Evolutionary conservation across 768 basidiomycete genomes (phyloP).

Genomic region (Pilatotrama ljubarskyi): DNA sequence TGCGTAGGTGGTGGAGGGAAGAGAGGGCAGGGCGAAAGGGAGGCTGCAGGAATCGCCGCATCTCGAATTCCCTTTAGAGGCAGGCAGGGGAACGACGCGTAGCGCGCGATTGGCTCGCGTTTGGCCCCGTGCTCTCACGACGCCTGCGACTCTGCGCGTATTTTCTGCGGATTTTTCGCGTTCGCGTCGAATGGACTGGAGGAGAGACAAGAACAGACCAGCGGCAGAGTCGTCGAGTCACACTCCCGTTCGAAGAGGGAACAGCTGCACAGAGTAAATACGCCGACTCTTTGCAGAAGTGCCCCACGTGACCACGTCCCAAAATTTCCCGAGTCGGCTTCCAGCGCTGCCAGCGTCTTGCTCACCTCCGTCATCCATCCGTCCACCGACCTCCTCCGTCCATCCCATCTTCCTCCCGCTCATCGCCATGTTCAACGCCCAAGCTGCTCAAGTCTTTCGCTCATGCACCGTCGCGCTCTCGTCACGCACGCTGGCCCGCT

Average conservation of each 20-base stretch:
- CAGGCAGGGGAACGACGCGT: slow-evolving; percentile 23
- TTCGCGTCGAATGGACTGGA: not conserved
- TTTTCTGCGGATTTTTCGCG: slow-evolving; percentile 4
- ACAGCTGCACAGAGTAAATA: not conserved
- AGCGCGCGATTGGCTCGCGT: slow-evolving; percentile 20
- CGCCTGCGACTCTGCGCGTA: slow-evolving; percentile 7
- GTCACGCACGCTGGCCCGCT: slow-evolving; percentile 45
- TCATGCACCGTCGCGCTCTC: slow-evolving; percentile 62
- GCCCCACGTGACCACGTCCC: slow-evolving; percentile 17
- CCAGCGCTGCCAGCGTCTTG: slow-evolving; percentile 22
- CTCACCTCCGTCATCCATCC: slow-evolving; percentile 25
- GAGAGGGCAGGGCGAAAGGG: slow-evolving; percentile 21
- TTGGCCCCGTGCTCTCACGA: slow-evolving; percentile 11
- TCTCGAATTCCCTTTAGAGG: slow-evolving; percentile 28
- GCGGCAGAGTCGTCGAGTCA: slow-evolving; percentile 11
- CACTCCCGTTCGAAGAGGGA: not conserved
- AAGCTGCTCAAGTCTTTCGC: slow-evolving; percentile 54
- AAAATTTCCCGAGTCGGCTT: slow-evolving; percentile 21
- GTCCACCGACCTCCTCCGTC: slow-evolving; percentile 11
- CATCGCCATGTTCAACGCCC: slow-evolving; percentile 50
- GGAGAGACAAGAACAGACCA: not conserved
- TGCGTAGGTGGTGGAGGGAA: slow-evolving; percentile 22
- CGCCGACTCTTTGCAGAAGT: not conserved
- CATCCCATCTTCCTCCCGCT: slow-evolving; percentile 10
- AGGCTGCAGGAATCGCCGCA: slow-evolving; percentile 22